Conservation (phyloP, 2,329 filamentous ascomycete genomes). For the Bisporella sp. region DNA sequence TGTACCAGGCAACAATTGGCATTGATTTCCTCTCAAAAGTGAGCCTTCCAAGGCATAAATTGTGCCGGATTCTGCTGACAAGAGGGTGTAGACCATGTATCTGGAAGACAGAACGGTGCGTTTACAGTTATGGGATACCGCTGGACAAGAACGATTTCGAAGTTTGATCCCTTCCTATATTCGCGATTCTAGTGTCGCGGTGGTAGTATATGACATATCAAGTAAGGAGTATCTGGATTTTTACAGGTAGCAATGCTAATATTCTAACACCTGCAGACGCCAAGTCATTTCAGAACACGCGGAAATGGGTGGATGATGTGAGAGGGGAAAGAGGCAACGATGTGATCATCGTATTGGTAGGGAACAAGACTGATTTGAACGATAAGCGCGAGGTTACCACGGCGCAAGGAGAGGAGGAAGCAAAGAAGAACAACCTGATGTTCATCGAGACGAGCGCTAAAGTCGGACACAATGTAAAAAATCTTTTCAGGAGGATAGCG, state of each 20-base stretch:
- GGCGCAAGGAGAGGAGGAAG: constrained; percentile 93
- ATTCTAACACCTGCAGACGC: constrained; percentile 48
- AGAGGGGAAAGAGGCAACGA: constrained; percentile 94
- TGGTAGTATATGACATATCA: constrained; percentile 98
- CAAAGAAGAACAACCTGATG: constrained; percentile 96
- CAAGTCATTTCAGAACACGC: constrained; percentile 96
- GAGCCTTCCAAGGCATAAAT: constrained; percentile 24
- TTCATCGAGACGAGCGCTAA: constrained; percentile 99
- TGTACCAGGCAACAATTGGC: constrained; percentile 98
- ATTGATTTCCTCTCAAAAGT: constrained; percentile 99
- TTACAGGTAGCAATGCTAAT: neutral
- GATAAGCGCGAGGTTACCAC: constrained; percentile 98
- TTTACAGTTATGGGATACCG: constrained; percentile 97
- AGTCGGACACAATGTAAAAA: constrained; percentile 96
- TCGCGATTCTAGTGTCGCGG: constrained; percentile 93
- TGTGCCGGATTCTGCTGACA: constrained; percentile 10
- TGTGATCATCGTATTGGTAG: constrained; percentile 96
- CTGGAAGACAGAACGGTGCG: constrained; percentile 96
- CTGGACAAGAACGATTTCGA: constrained; percentile 94
- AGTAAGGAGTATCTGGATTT: constrained; percentile 43
- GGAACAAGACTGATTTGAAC: constrained; percentile 98
- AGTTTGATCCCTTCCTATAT: constrained; percentile 98
- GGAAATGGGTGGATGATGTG: constrained; percentile 99
- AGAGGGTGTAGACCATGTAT: constrained; percentile 77
- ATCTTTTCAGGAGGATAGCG: constrained; percentile 93